Conservation (phyloP, 768 basidiomycete genomes). For the Filobasidium floriforme region DNA sequence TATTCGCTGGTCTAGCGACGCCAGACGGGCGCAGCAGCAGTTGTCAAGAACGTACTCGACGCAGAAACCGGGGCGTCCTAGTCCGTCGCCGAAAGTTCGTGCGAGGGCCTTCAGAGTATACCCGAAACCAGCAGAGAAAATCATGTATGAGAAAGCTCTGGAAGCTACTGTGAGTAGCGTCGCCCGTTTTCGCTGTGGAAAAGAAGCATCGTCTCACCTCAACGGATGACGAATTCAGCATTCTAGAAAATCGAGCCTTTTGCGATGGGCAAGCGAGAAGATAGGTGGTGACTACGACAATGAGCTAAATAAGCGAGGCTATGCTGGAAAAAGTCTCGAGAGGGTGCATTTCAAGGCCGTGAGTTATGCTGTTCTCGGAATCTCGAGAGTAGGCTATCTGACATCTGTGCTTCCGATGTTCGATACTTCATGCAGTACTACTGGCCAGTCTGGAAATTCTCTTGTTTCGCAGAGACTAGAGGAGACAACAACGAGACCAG, state of each 20-base stretch:
- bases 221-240: background rate
- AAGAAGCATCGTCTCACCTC: background rate
- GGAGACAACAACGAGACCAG: background rate
- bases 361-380: background rate
- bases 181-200: background rate
- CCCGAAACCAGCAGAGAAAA: background rate
- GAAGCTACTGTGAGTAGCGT: background rate
- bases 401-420: background rate
- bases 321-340: background rate
- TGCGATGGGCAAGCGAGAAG: constrained; percentile 2
- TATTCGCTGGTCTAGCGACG: background rate
- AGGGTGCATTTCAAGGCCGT: background rate
- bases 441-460: constrained; percentile 1
- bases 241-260: background rate
- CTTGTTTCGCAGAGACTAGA: background rate
- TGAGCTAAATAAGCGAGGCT: background rate
- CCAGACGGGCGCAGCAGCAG: background rate
- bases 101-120: background rate
- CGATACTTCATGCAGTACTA: background rate
- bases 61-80: background rate
- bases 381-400: no score
- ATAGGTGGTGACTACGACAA: background rate
- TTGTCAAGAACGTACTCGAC: background rate
- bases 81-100: background rate
- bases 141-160: background rate